These are phyloP conservation scores for Taphrina confusa DNA, from an alignment of 1,139 yeast genomes.

Conservation along the genomic window DNA sequence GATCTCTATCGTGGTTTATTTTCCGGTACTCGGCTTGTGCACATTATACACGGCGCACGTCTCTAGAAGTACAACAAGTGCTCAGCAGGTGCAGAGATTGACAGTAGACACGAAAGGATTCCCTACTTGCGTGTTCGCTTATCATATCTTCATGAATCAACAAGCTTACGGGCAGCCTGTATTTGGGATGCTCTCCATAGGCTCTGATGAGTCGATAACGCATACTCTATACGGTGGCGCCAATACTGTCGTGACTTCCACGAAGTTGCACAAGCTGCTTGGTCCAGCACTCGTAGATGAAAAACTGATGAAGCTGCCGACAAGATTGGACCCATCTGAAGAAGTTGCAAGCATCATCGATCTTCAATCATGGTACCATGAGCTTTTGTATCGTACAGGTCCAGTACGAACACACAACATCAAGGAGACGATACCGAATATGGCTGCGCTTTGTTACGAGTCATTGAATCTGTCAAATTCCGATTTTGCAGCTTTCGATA, in stretches of 20 bases:
- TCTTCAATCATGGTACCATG: not conserved
- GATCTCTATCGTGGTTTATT: not conserved
- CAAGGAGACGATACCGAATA: too few relatives aligned
- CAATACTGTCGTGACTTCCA: not conserved
- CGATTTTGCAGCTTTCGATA: not conserved
- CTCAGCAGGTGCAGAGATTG: not conserved
- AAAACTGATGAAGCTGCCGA: not conserved
- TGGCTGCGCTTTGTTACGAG: too few relatives aligned
- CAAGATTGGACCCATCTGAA: not conserved
- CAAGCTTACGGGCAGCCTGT: not conserved
- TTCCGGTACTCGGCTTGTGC: not conserved
- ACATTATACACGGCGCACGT: not conserved
- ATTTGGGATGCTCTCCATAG: not conserved
- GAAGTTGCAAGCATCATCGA: not conserved
- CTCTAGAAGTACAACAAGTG: too few relatives aligned
- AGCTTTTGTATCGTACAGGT: too few relatives aligned
- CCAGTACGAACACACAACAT: too few relatives aligned
- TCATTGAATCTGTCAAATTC: too few relatives aligned
- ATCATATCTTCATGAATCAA: not conserved
- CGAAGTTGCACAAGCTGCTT: not conserved
- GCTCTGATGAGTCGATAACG: not conserved
- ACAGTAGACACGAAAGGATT: not conserved
- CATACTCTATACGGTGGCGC: not conserved
- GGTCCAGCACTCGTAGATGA: constrained; percentile 1
- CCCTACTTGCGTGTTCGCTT: not conserved